Base-by-base conservation (phyloP, 1,284 basidiomycete genomes). In the Tremellales sp. region DNA sequence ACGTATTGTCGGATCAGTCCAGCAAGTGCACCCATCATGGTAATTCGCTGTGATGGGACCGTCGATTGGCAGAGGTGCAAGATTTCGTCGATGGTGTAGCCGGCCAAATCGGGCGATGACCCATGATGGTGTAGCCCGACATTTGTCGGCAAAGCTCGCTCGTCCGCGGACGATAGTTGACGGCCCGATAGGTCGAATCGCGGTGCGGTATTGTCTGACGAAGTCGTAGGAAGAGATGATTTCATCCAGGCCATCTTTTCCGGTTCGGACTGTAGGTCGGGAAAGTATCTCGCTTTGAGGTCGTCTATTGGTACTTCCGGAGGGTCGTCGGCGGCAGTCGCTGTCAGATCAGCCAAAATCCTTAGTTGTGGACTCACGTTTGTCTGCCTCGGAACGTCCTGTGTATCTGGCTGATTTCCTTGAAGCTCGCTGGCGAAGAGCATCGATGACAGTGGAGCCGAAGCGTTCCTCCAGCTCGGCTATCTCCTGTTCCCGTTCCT, bases 21-120 rank as follows among this genome's bases (percentile, higher is more conserved):
- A 0, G 79, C 79, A 0, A 96, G 74, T 0, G 94, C 78, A 8
- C 82, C 81, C 22, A 96, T 77, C 82, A 93, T 91, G 0, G 83
- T 82, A 8, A 86, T 82, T 24, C 91, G 79, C 67, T 97, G 92
- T 10, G 86, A 85, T 7, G 85, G 83, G 0, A 92, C 86, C 0
- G 85, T 88, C 4, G 89, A 92, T 45, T 87, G 78, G 1, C 84
- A 83, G 3, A 94, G 79, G 41, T 89, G 76, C 40, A 93, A 82
- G n/a, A 96, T 79, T 55, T 96, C 92, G 31, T 86, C 83, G 0
- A 94, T 74, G 0, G 89, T 92, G 70, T 96, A 97, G 0, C 92
- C 93, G 0, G 92, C 91, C n/a, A 73, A 58, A 37, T 84, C 84
- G 50, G 89, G 86, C 0, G 88, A 82, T 53, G 70, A 61, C 17